Conservation (phyloP, 345 rosid genomes). For the Odontarrhena argentea region DNA sequence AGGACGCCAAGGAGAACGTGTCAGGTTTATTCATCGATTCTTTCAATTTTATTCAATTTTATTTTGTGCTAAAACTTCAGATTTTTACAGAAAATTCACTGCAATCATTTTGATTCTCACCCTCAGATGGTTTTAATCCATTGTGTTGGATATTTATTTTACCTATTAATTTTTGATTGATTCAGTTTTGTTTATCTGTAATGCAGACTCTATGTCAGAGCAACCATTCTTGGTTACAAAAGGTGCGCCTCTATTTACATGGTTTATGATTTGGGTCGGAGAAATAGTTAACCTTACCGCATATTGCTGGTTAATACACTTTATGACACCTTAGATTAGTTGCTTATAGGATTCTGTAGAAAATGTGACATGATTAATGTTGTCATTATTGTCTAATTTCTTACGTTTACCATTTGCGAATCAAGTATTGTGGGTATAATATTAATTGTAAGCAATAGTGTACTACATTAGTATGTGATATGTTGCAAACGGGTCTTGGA, state of each 20-base stretch:
- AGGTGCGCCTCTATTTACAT: slow-evolving; percentile 43
- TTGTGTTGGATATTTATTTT: too few relatives aligned
- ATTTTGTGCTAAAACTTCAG: not conserved
- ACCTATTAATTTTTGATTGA: not conserved
- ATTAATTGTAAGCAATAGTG: not conserved
- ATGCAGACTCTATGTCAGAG: slow-evolving; percentile 75
- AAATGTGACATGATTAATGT: not conserved
- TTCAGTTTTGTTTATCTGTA: slow-evolving; percentile 12
- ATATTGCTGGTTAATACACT: not conserved
- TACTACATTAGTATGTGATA: not conserved
- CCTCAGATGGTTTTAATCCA: not conserved
- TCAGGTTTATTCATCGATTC: slow-evolving; percentile 53
- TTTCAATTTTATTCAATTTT: not conserved
- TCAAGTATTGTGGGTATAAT: not conserved
- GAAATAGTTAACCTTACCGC: not conserved
- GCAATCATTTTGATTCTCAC: not conserved
- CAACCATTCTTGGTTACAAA: slow-evolving; percentile 78
- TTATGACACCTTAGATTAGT: not conserved
- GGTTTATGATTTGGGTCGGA: not conserved
- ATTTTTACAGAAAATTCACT: not conserved
- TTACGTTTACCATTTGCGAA: not conserved
- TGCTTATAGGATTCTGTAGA: not conserved
- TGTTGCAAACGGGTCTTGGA: not conserved
- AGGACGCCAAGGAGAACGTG: slow-evolving; percentile 89
- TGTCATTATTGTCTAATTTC: not conserved